Base-by-base conservation (phyloP, 202 grass and related monocot genomes). In the Carex sylvatica region DNA sequence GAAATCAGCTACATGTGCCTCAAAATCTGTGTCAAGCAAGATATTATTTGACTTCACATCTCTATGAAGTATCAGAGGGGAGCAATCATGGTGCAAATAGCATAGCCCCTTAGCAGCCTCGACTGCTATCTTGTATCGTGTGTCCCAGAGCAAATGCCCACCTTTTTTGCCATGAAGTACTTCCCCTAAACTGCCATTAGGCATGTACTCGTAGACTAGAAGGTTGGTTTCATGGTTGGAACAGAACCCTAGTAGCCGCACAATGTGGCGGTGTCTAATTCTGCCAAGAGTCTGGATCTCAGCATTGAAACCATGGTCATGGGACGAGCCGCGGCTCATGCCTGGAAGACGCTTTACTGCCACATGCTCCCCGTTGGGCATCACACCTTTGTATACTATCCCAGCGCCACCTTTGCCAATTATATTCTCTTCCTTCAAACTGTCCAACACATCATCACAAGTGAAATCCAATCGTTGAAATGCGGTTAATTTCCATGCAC, bases 11-110 rank as follows among this genome's bases (percentile, higher is more conserved):
- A 96, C 96, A 23, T 99, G 96, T 28, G 96, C 96, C 81, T 99
- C 91, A 24, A 93, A 96, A 85, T 88, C 84, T 0, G 91, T 93
- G 74, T 99, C 93, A 71, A 99, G 86, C 9, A 99, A 90, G 58
- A 99, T 99, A 80, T 99, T 99, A 82, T 99, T 99, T 23, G 92
- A 95, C 67, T 99, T 99, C 80, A 99, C 96, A 65, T 99, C 93
- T 0, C 96, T 89, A 68, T 99, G 96, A 23, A 99, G 83, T 79
- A 99, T 99, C 1, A 91, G 80, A 0, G 89, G 93, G 3, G 91
- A 93, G 74, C 96, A 99, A 82, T 96, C 96, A 70, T 99, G 93
- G 86, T 99, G 96, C 20, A 99, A 82, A 49, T 99, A 99, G 83
- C 96, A 96, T 4, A 99, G 89, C 8, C 96, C 96, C 83, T 95